These are phyloP conservation scores for Malus sylvestris DNA, from an alignment of 306 rosid genomes.

Conservation along the genomic window DNA sequence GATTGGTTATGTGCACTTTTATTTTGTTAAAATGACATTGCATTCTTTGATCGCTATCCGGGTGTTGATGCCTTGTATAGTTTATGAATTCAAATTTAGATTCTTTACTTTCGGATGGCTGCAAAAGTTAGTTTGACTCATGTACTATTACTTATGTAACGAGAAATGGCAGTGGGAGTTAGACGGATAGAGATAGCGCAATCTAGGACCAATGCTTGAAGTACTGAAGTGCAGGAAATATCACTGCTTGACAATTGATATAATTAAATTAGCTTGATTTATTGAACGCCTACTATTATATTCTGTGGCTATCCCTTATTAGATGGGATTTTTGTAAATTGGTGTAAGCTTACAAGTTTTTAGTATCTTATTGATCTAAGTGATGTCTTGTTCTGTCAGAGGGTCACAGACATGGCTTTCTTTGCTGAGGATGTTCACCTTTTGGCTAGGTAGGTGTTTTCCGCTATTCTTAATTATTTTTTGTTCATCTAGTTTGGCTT, in stretches of 20 bases:
- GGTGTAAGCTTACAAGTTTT: neutral
- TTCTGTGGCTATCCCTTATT: neutral
- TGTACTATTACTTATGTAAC: neutral
- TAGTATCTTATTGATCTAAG: constrained; percentile 13
- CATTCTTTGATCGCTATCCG: neutral
- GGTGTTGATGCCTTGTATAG: neutral
- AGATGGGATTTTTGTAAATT: constrained; percentile 6
- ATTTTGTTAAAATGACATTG: neutral
- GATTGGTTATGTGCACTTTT: neutral
- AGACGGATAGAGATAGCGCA: neutral
- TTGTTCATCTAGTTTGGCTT: neutral
- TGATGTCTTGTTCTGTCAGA: constrained; percentile 43
- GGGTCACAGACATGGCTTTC: constrained; percentile 98
- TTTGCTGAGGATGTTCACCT: constrained; percentile 99
- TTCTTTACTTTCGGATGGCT: neutral
- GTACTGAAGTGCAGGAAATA: neutral
- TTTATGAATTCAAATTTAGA: neutral
- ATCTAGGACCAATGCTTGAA: neutral
- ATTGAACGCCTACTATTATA: neutral
- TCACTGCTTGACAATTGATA: neutral
- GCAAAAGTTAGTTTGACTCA: neutral
- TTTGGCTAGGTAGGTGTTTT: constrained; percentile 73
- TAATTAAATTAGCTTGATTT: neutral
- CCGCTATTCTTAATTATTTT: neutral
- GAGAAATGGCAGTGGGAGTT: neutral